Evolutionary conservation across 345 rosid genomes (phyloP).

Genomic region (Citropsis articulata): DNA sequence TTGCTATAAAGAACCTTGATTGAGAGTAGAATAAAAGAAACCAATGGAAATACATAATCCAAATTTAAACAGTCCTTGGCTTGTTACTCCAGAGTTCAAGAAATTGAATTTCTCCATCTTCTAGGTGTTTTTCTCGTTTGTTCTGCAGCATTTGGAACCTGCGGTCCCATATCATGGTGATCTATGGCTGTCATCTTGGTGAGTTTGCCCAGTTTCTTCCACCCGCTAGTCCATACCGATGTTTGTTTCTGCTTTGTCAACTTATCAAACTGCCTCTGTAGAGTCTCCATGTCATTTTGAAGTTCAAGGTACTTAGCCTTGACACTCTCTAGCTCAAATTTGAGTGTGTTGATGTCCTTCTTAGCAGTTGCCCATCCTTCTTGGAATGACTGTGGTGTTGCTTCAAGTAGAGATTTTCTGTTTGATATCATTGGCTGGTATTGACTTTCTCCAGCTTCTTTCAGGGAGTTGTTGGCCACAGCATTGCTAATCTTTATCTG

Average conservation of each 20-base stretch:
- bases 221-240: constrained; percentile 78
- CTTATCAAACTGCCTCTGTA: constrained; percentile 86
- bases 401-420: constrained; percentile 82
- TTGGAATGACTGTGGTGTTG: constrained; percentile 89
- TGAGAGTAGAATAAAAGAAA: background rate
- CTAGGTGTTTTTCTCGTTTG: constrained; percentile 69
- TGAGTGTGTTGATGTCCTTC: constrained; percentile 87
- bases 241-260: constrained; percentile 62
- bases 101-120: constrained; percentile 96
- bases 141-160: constrained; percentile 41
- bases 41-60: constrained; percentile 2
- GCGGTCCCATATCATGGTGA: constrained; percentile 55
- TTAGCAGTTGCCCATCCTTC: constrained; percentile 94
- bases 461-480: constrained; percentile 58
- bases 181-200: constrained; percentile 67
- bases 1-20: background rate
- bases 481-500: constrained; percentile 92
- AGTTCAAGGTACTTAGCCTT: constrained; percentile 84
- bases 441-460: constrained; percentile 55
- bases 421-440: constrained; percentile 76
- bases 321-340: constrained; percentile 83
- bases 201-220: constrained; percentile 89
- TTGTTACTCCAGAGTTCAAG: constrained; percentile 28
- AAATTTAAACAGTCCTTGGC: background rate
- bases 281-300: constrained; percentile 78